phyloP scores from a whole-genome alignment of 2,329 filamentous ascomycete genomes.

The Cladosporium sp. region DNA sequence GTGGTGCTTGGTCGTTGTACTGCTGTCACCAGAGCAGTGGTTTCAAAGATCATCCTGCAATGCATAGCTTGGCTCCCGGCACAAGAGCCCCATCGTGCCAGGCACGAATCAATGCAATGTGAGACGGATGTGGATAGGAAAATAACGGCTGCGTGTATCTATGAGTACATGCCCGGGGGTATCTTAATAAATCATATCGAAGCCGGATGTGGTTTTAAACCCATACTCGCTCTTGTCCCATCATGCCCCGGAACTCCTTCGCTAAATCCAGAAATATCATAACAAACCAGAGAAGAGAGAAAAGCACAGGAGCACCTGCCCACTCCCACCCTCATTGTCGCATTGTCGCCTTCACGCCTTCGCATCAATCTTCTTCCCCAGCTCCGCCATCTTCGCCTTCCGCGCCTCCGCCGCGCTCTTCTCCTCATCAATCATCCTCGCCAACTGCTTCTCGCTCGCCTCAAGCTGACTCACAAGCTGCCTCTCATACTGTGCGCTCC shows the following conservation, averaged over 20 bases:
- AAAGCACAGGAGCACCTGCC: not conserved
- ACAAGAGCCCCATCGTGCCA: no score
- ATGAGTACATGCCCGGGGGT: not conserved
- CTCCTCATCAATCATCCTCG: constrained; percentile 44
- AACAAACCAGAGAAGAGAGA: not conserved
- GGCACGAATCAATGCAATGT: no score
- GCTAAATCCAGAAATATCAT: not conserved
- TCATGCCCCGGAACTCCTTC: not conserved
- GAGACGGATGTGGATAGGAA: no score
- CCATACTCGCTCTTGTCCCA: not conserved
- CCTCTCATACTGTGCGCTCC: constrained; percentile 40
- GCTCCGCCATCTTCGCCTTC: constrained; percentile 32
- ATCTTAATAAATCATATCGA: not conserved
- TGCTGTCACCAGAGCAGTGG: no score
- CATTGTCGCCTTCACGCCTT: constrained; percentile 19
- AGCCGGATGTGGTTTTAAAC: not conserved
- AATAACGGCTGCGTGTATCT: no score
- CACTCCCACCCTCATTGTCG: not conserved
- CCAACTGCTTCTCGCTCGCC: constrained; percentile 63
- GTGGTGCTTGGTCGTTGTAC: no score
- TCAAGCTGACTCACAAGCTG: constrained; percentile 39
- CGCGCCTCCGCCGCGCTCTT: constrained; percentile 31
- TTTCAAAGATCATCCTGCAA: no score
- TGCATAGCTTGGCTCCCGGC: no score
- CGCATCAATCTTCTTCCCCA: constrained; percentile 25